Conservation (phyloP, 306 rosid genomes). For the Cucurbita moschata region DNA sequence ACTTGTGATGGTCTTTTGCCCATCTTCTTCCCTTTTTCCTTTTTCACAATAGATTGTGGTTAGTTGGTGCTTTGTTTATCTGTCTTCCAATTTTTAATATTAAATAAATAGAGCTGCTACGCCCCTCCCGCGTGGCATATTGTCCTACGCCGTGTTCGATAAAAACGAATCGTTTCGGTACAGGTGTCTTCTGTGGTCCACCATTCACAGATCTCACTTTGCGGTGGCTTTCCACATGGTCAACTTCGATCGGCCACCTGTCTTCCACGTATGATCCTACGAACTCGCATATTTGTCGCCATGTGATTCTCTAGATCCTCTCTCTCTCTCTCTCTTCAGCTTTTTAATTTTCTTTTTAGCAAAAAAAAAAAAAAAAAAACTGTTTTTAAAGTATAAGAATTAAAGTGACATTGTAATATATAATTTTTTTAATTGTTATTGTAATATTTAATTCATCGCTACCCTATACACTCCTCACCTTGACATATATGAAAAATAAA, state of each 20-base stretch:
- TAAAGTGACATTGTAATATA: too few relatives aligned
- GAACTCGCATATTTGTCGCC: not conserved
- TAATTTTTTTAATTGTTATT: too few relatives aligned
- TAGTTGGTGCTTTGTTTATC: not conserved
- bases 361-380: too few relatives aligned
- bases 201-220: not conserved
- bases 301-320: not conserved
- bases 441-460: too few relatives aligned
- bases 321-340: not conserved
- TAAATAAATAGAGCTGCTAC: not conserved
- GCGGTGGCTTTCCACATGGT: not conserved
- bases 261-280: not conserved
- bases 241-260: not conserved
- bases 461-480: too few relatives aligned
- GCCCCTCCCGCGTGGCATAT: not conserved
- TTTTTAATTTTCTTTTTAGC: too few relatives aligned
- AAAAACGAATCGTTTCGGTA: not conserved
- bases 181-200: not conserved
- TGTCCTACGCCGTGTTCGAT: not conserved
- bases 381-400: too few relatives aligned
- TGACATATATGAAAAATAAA: too few relatives aligned
- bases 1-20: too few relatives aligned
- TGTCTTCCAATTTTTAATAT: not conserved
- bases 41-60: not conserved
- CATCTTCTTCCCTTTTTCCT: too few relatives aligned